A percentile compares a stretch with the other conserved stretches of the same genome.
phyloP scores from a whole-genome alignment of 2,329 filamentous ascomycete species.

The Reticulascus tulasneorum region DNA sequence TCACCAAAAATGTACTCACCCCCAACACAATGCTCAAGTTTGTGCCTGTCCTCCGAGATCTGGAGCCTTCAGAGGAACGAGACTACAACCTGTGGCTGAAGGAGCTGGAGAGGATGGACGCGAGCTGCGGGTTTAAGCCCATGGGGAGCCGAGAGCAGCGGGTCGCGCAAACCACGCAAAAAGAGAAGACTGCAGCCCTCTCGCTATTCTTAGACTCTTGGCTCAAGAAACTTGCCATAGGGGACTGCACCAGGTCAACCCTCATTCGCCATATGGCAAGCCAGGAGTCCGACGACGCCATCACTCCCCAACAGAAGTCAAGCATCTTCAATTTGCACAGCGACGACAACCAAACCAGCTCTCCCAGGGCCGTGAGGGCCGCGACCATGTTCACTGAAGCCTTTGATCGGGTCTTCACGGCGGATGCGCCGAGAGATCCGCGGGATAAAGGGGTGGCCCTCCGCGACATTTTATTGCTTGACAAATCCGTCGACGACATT shows the following conservation, averaged over 20 bases:
- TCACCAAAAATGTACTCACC: conserved; percentile 55
- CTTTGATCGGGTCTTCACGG: conserved; percentile 53
- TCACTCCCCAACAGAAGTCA: conserved; percentile 52
- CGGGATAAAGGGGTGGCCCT: conserved; percentile 39
- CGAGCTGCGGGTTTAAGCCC: conserved; percentile 53
- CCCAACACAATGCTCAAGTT: conserved; percentile 59
- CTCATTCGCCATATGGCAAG: conserved; percentile 51
- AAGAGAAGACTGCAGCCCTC: conserved; percentile 48
- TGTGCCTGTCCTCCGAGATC: conserved; percentile 55
- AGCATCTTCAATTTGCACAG: conserved; percentile 46
- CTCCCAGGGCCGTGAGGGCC: conserved; percentile 34
- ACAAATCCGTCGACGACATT: conserved; percentile 50
- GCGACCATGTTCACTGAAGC: conserved; percentile 52
- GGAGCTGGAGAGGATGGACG: conserved; percentile 54
- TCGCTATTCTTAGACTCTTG: conserved; percentile 52
- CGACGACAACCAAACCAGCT: conserved; percentile 30
- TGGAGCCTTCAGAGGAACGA: conserved; percentile 52
- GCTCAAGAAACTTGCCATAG: conserved; percentile 45
- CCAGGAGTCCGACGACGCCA: conserved; percentile 40
- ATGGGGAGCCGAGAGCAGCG: conserved; percentile 47
- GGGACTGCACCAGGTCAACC: conserved; percentile 47
- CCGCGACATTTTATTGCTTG: conserved; percentile 48
- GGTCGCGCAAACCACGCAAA: conserved; percentile 41
- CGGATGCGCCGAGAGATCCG: conserved; percentile 21
- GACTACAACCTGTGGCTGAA: conserved; percentile 54